Evolutionary conservation across 2,329 filamentous ascomycete species (phyloP).

Genomic region (Cryoendolithus antarcticus): DNA sequence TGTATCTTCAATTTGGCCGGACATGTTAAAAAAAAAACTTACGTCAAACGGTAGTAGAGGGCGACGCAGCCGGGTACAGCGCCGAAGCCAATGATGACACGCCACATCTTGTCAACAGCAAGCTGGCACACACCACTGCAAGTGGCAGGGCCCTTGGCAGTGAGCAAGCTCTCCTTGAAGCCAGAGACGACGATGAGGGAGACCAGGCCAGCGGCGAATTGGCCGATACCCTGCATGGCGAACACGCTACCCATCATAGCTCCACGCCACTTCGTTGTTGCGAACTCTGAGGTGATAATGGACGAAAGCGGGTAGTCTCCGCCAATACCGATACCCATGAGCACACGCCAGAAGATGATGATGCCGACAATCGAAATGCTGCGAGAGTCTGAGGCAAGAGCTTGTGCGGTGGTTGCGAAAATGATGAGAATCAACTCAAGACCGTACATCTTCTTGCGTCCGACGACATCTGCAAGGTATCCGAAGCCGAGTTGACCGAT

Average conservation of each 20-base stretch:
- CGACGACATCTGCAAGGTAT: slow-evolving; percentile 62
- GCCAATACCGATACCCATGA: slow-evolving; percentile 49
- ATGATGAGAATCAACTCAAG: slow-evolving; percentile 71
- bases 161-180: slow-evolving; percentile 24
- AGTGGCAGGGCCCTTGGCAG: slow-evolving; percentile 30
- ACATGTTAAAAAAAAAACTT: too few relatives aligned
- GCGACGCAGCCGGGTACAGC: slow-evolving; percentile 69
- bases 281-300: slow-evolving; percentile 79
- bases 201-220: slow-evolving; percentile 62
- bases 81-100: slow-evolving; percentile 67
- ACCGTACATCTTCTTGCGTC: slow-evolving; percentile 76
- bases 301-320: slow-evolving; percentile 66
- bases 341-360: slow-evolving; percentile 69
- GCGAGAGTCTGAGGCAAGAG: slow-evolving; percentile 51
- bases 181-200: slow-evolving; percentile 50
- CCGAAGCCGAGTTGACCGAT: slow-evolving; percentile 73
- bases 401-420: slow-evolving; percentile 61
- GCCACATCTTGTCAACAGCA: slow-evolving; percentile 82
- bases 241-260: slow-evolving; percentile 83
- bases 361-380: slow-evolving; percentile 51
- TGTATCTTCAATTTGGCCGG: too few relatives aligned
- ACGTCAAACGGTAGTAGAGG: slow-evolving; percentile 62
- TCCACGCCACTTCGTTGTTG: slow-evolving; percentile 72
- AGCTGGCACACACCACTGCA: slow-evolving; percentile 54
- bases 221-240: slow-evolving; percentile 76